phyloP scores from a whole-genome alignment of 1,139 yeast species.

The Taiozyma sp. region DNA sequence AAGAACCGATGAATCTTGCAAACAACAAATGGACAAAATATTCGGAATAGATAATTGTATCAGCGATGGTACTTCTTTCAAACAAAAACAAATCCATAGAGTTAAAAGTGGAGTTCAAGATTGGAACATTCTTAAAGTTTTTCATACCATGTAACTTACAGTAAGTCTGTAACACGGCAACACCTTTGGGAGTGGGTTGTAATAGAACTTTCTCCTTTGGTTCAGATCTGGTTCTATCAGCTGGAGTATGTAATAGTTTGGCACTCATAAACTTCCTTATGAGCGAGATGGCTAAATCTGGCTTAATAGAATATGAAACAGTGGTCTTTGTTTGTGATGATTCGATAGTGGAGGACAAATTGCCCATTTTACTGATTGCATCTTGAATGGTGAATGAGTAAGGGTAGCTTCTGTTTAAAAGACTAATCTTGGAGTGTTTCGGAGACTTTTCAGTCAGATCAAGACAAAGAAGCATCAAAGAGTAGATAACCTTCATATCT shows the following conservation, averaged over 20 bases:
- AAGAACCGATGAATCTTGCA: constrained; percentile 55
- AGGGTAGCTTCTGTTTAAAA: constrained; percentile 31
- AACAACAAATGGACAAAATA: constrained; percentile 65
- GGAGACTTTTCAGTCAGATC: constrained; percentile 32
- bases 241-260: constrained; percentile 70
- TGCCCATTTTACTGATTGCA: constrained; percentile 49
- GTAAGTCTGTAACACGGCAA: constrained; percentile 60
- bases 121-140: constrained; percentile 25
- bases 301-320: constrained; percentile 54
- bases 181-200: constrained; percentile 94
- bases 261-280: constrained; percentile 58
- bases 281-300: constrained; percentile 46
- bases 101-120: constrained; percentile 54
- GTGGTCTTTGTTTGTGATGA: constrained; percentile 49
- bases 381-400: constrained; percentile 50
- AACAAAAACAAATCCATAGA: constrained; percentile 68
- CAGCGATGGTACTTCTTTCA: constrained; percentile 61
- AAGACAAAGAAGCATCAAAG: constrained; percentile 47
- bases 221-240: constrained; percentile 57
- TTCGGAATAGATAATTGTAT: constrained; percentile 60
- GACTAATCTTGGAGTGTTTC: constrained; percentile 22
- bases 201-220: constrained; percentile 41
- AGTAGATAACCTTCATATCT: constrained; percentile 55
- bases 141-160: constrained; percentile 54
- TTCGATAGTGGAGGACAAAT: constrained; percentile 45